Evolutionary conservation across 306 rosid species (phyloP).

Genomic region (Senna siamea): DNA sequence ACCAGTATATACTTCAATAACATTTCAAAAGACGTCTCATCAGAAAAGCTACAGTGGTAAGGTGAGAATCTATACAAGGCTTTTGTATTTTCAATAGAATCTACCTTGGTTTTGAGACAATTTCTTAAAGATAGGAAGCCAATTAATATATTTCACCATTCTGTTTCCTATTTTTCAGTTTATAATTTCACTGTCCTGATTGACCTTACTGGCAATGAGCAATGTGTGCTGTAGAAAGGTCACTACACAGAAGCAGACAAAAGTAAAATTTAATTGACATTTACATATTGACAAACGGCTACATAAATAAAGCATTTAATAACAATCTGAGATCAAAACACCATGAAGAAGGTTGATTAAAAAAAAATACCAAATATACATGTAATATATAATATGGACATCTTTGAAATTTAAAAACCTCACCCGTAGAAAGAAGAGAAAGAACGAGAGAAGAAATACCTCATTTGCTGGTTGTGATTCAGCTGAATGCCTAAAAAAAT

Average conservation of each 20-base stretch:
- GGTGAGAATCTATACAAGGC: background rate
- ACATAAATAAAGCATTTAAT: background rate
- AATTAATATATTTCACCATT: background rate
- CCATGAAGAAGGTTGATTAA: background rate
- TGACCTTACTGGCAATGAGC: background rate
- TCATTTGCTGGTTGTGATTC: slow-evolving; percentile 43
- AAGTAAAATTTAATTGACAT: background rate
- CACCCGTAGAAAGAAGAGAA: slow-evolving; percentile 13
- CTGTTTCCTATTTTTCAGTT: background rate
- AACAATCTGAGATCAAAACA: background rate
- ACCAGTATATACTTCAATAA: background rate
- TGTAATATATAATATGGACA: background rate
- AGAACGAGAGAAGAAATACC: slow-evolving; percentile 49
- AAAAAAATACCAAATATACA: slow-evolving; percentile 14
- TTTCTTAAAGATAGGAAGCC: background rate
- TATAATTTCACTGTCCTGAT: background rate
- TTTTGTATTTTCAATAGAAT: background rate
- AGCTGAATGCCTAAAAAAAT: slow-evolving; percentile 82
- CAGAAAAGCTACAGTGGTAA: background rate
- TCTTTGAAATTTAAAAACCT: slow-evolving; percentile 26
- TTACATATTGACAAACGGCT: background rate
- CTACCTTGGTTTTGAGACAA: background rate
- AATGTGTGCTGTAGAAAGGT: background rate
- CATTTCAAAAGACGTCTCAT: background rate
- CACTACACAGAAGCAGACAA: background rate